A percentile compares a stretch with the other conserved stretches of the same genome.
Conservation (phyloP, 108 stramenopile genomes). For the Craspedostauros australis region DNA sequence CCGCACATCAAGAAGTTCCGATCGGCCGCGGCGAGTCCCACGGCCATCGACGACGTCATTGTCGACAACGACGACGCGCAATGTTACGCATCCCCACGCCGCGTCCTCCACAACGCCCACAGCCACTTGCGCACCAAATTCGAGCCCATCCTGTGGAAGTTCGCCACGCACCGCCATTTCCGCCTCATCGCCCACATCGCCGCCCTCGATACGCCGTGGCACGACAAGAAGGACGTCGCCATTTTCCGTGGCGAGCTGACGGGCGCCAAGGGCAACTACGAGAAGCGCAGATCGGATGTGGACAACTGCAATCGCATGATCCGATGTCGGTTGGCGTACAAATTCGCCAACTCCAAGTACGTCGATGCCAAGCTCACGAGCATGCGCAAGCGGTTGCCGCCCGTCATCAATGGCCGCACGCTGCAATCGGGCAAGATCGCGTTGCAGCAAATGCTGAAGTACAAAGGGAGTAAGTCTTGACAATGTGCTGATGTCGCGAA, state of each 20-base stretch:
- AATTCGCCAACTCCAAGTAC: slow-evolving; percentile 44
- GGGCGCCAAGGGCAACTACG: slow-evolving; percentile 42
- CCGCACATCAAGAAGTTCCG: slow-evolving; percentile 59
- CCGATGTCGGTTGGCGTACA: slow-evolving; percentile 58
- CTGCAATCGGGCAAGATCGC: slow-evolving; percentile 22
- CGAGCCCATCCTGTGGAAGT: slow-evolving; percentile 58
- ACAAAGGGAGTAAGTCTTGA: too few relatives aligned
- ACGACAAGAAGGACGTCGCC: slow-evolving; percentile 55
- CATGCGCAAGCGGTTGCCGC: slow-evolving; percentile 37
- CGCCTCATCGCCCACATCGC: slow-evolving; percentile 28
- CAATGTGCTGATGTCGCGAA: too few relatives aligned
- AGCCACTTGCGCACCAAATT: slow-evolving; percentile 9
- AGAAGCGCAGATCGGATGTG: slow-evolving; percentile 22
- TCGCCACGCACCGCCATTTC: slow-evolving; percentile 43
- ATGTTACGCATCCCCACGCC: background rate
- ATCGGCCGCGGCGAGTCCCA: slow-evolving; percentile 2
- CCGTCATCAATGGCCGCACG: slow-evolving; percentile 34
- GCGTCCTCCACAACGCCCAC: slow-evolving; percentile 19
- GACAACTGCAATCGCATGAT: slow-evolving; percentile 44
- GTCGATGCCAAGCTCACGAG: slow-evolving; percentile 62
- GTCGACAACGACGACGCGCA: background rate
- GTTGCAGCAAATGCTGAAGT: slow-evolving; percentile 23
- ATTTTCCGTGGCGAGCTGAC: slow-evolving; percentile 72
- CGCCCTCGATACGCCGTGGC: slow-evolving; percentile 61
- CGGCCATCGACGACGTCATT: slow-evolving; percentile 21